Conservation (phyloP, 805 yeast species). For the Yarrowia sp. region DNA sequence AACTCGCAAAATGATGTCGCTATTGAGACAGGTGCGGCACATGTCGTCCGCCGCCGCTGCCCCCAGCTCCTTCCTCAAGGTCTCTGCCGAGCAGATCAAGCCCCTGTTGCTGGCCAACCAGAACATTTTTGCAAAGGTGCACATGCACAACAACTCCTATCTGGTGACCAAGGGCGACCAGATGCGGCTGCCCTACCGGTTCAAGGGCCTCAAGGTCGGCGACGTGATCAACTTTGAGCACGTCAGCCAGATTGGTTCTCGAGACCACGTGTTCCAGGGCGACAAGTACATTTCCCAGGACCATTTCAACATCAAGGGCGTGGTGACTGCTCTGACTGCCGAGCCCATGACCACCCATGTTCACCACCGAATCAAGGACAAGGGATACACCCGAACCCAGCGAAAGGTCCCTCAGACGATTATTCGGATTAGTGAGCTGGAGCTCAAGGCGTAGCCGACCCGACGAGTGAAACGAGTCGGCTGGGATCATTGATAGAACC, state of each 20-base stretch:
- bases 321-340: slow-evolving; percentile 42
- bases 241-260: slow-evolving; percentile 78
- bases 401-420: slow-evolving; percentile 64
- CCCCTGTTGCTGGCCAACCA: slow-evolving; percentile 17
- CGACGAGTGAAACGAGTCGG: background rate
- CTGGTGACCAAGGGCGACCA: slow-evolving; percentile 89
- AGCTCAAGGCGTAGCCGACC: slow-evolving; percentile 41
- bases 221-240: slow-evolving; percentile 71
- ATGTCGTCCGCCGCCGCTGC: background rate
- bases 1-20: background rate
- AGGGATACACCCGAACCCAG: slow-evolving; percentile 75
- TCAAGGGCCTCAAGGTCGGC: slow-evolving; percentile 78
- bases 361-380: slow-evolving; percentile 34
- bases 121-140: slow-evolving; percentile 40
- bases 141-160: slow-evolving; percentile 78
- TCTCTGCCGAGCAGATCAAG: slow-evolving; percentile 17
- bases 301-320: slow-evolving; percentile 62
- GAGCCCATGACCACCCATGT: slow-evolving; percentile 23
- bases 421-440: slow-evolving; percentile 69
- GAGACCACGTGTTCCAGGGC: slow-evolving; percentile 68
- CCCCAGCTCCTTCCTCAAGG: slow-evolving; percentile 16
- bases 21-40: slow-evolving; percentile 11
- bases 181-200: slow-evolving; percentile 70
- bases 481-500: too few species aligned
- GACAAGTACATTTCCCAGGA: slow-evolving; percentile 49